Base-by-base conservation (phyloP, 768 basidiomycete species). In the Trametes maxima region DNA sequence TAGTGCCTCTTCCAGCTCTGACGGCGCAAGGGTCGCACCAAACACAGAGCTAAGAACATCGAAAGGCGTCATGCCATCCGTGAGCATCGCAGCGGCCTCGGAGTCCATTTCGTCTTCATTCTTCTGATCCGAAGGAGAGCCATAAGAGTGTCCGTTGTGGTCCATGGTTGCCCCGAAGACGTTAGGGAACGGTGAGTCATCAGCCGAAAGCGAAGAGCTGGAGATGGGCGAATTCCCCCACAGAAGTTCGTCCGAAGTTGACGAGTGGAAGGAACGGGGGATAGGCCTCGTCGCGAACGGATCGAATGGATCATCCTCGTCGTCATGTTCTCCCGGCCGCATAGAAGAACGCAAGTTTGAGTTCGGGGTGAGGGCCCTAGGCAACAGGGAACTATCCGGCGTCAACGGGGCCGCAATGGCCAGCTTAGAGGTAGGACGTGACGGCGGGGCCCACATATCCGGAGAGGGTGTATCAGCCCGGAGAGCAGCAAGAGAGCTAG, bases 1-100 rank as follows among this genome's bases (percentile, higher is more conserved):
- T 2, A 99, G 82, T 0, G 96, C 96, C 56, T 98, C 95, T 75
- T 98, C 96, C 7, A 99, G 80, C 70, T 98, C 94, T 3, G 89
- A 89, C 2, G 94, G 88, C 0, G 95, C 88, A 11, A 99, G 81
- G 2, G 93, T 87, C 2, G 93, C 89, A 16, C 92, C 94, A 71
- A 99, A 99, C 40, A 99, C 92, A 44, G 92, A 94, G 70, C 85
- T 86, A 19, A 99, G 87, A 44, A 98, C 94, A 68, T 99, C 97
- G 68, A 99, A 90, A 0, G 97, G 97, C 1, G 96, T 96, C 94
- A 99, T 96, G 45, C 94, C 94, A 71, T 92, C 90, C 0, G 89
- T 90, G 52, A 93, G 82, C 75, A 85, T 78, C 36, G 84, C 82
- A 37, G 80, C 76, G 13, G 80, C 79, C 39, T 88, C 84, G 6